Evolutionary conservation across 257 asterid genomes (phyloP), one percentile per base, ranked within the genome.

Genomic region (Penstemon davidsonii): DNA sequence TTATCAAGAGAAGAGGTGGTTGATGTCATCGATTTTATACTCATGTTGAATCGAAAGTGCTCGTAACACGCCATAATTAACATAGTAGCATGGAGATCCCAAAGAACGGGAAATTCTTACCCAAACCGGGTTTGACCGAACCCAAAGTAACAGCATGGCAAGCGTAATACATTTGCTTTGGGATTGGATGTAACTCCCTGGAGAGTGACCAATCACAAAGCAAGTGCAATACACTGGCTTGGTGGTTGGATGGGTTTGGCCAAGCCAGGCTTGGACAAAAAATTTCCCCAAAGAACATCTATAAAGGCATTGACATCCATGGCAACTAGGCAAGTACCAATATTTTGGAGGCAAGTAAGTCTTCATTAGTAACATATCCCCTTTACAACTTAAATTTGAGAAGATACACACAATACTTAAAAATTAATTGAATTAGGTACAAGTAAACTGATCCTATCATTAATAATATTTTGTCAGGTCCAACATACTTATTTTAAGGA

Each of bases 301-400:
- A 9, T 5, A 9, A 41, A 8, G 33, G 67, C 46, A 40, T 60
- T 15, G 11, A 25, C 33, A 25, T 0, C 33, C 33, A 25, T 6
- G 36, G 18, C 19, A 69, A 6, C 64, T 9, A 11, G 51, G 69
- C 12, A 70, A 61, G 55, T 12, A 25, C 33, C 10, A 33, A 55
- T 55, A 38, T 44, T 45, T 56, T 45, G 64, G 10, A 38, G 62
- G 8, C 62, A 66, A 53, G 55, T 53, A 8, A 51, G 40, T 40
- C 33, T 25, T 54, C 60, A 54, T 25, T 11, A 25, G 3, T 6
- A 19, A 19, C 5, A 54, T 12, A 9, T 56, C 61, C 33, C 33
- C 33, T 25, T 25, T 1, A 25, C 33, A 25, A 25, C 2, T 1
- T 25, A 25, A 25, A 25, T 0, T 25, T 15, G 18, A 15, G 18